Evolutionary conservation across 257 asterid species (phyloP), one percentile per base, ranked within the genome.

Genomic region (Leonotis leonurus): DNA sequence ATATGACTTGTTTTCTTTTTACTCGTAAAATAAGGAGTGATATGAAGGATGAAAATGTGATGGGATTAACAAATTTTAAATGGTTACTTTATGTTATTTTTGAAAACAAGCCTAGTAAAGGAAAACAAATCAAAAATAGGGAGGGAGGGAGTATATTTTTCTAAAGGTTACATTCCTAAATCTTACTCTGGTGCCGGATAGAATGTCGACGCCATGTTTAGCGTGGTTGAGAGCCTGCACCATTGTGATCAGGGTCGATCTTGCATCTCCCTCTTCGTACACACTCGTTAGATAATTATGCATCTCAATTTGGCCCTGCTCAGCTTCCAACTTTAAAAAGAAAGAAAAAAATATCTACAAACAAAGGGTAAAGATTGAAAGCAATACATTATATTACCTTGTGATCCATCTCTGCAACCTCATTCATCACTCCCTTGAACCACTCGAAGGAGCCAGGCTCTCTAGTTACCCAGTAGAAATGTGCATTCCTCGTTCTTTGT

Each of bases 191-290:
- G 98, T 90, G 73, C 96, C 98, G n/a, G 98, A 90, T 33, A 87
- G 86, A 78, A 90, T 85, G 77, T 90, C 98, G 26, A 90, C 90
- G 54, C 98, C 98, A 62, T 90, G 89, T 70, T 90, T 90, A 53
- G 98, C 96, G 68, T 90, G 98, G 80, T 77, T 90, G 57, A 90
- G 88, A 37, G 98, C 98, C 66, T 90, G 98, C 66, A 90, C 94
- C 98, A 85, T 90, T 56, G 96, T 87, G 79, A 90, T 85, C 6
- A 90, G 96, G 40, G 97, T 87, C 27, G 97, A 87, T 65, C 98
- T 79, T 64, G 96, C 98, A 78, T 90, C 98, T 10, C 96, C 88
- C 72, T 90, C 98, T 77, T 90, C 98, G 60, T 87, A 90, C 43
- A 90, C 96, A 59, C 95, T 87, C 3, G 98, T 85, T 30, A 90